Percentiles rank a stretch among this genome's conserved stretches.
phyloP scores from a whole-genome alignment of 1,139 yeast species.

The Zygosaccharomyces sapae region DNA sequence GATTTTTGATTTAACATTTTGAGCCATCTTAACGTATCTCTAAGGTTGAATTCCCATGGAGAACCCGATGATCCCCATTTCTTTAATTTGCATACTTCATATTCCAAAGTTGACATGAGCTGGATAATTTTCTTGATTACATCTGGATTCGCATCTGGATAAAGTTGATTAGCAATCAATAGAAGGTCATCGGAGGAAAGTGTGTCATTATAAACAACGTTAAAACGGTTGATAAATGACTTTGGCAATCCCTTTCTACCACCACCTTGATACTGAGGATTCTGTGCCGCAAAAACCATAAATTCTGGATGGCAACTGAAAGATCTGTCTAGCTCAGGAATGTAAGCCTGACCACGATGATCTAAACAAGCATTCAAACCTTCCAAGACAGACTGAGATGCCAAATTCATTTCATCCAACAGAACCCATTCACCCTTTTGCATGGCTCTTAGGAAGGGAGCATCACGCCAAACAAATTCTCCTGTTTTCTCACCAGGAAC shows the following conservation, averaged over 20 bases:
- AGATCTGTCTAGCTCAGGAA: conserved; percentile 85
- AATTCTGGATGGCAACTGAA: conserved; percentile 81
- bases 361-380: conserved; percentile 97
- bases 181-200: conserved; percentile 66
- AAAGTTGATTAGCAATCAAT: conserved; percentile 67
- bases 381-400: conserved; percentile 94
- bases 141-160: conserved; percentile 52
- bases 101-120: conserved; percentile 64
- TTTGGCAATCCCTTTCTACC: conserved; percentile 98
- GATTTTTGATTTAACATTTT: conserved; percentile 52
- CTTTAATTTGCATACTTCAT: conserved; percentile 55
- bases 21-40: conserved; percentile 93
- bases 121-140: conserved; percentile 54
- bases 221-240: conserved; percentile 90
- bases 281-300: conserved; percentile 95
- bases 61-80: conserved; percentile 77
- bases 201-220: conserved; percentile 87
- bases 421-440: conserved; percentile 96
- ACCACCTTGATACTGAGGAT: conserved; percentile 98
- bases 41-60: conserved; percentile 95
- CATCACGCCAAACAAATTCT: conserved; percentile 95
- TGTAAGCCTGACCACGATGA: conserved; percentile 95
- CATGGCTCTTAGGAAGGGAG: conserved; percentile 96
- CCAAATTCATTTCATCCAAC: conserved; percentile 95
- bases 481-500: conserved; percentile 91